These are phyloP conservation scores for Elymus sibiricus DNA, from an alignment of 176 grass and related monocot genomes.

Conservation along the genomic window DNA sequence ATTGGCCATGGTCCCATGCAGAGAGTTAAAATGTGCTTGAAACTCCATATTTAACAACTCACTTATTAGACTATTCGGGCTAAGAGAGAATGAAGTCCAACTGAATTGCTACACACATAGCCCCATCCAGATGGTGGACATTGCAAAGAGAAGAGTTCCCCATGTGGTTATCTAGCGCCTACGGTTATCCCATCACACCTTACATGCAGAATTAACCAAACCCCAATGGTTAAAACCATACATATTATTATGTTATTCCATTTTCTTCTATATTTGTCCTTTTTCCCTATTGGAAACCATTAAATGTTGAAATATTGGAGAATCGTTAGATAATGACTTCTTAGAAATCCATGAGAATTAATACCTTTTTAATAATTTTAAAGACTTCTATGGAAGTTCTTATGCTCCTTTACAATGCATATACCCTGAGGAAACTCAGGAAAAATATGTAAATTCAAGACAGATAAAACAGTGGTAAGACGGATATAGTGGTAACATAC, in stretches of 20 bases:
- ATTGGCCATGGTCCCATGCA: not conserved
- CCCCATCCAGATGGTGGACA: not conserved
- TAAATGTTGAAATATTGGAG: not conserved
- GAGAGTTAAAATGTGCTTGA: not conserved
- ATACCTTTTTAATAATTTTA: not conserved
- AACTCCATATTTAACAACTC: not conserved
- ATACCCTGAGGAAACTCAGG: not conserved
- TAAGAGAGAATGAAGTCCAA: not conserved
- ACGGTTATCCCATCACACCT: not conserved
- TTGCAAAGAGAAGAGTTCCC: not conserved
- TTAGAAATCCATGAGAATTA: not conserved
- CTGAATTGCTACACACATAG: not conserved
- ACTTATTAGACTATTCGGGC: not conserved
- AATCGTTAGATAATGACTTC: not conserved
- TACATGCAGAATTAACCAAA: constrained; percentile 4
- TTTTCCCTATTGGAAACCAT: not conserved
- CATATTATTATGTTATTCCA: not conserved
- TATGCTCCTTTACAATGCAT: not conserved
- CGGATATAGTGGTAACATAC: constrained; percentile 41
- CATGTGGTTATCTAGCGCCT: not conserved
- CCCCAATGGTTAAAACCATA: not conserved
- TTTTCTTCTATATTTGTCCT: not conserved
- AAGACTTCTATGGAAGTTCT: not conserved
- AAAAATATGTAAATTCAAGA: constrained; percentile 12
- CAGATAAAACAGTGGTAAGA: not conserved